Conservation (phyloP, 805 yeast species). For the Candida andamanensis region DNA sequence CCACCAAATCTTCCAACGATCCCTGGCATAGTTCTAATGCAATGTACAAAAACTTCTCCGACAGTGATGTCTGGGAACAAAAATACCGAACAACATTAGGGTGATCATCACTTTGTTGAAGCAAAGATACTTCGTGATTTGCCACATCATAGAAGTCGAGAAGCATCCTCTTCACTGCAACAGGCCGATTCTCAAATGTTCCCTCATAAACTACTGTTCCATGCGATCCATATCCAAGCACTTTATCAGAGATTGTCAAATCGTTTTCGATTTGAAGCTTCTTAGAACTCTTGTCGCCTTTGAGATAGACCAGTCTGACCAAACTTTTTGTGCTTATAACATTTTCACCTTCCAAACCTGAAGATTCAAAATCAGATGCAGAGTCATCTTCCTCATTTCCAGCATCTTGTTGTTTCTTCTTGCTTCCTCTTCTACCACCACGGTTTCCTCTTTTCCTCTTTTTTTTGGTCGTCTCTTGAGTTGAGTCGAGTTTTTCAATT, state of each 20-base stretch:
- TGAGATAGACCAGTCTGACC: conserved; percentile 16
- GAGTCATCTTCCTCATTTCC: conserved; percentile 6
- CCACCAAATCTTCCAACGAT: conserved; percentile 80
- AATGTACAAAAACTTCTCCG: conserved; percentile 80
- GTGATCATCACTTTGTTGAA: conserved; percentile 95
- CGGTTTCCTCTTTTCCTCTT: conserved; percentile 80
- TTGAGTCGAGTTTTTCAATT: neutral
- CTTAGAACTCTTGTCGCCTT: conserved; percentile 18
- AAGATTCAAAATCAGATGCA: neutral
- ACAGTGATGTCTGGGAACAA: conserved; percentile 76
- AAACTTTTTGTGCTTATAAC: conserved; percentile 23
- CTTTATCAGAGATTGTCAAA: conserved; percentile 59
- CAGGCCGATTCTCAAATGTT: conserved; percentile 85
- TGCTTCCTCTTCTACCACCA: conserved; percentile 64
- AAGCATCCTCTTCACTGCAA: conserved; percentile 92
- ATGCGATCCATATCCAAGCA: conserved; percentile 94
- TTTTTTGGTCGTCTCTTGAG: conserved; percentile 25
- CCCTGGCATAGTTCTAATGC: conserved; percentile 90
- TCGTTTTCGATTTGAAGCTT: conserved; percentile 44
- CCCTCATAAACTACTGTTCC: conserved; percentile 95
- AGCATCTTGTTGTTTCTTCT: conserved; percentile 30
- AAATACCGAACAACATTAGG: conserved; percentile 91
- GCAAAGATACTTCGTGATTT: conserved; percentile 77
- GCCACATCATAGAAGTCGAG: conserved; percentile 93
- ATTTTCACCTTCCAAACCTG: conserved; percentile 4